Evolutionary conservation across 2,329 filamentous ascomycete species (phyloP).

Genomic region (Amauroascus niger): DNA sequence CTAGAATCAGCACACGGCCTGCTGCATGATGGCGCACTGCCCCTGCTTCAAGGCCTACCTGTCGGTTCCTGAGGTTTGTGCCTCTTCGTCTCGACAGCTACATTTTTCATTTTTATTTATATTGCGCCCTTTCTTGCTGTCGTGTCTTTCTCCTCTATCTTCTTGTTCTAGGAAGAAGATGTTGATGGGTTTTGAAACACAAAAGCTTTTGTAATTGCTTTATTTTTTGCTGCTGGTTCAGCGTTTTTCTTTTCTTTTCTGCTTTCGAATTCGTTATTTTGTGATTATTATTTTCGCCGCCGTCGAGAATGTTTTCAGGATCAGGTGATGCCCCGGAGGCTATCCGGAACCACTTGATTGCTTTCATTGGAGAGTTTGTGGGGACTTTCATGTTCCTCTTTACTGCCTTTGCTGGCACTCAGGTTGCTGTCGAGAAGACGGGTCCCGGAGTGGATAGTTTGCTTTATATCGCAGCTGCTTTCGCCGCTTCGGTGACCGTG

Average conservation of each 20-base stretch:
- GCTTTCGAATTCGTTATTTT: neutral
- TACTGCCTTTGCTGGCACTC: conserved; percentile 40
- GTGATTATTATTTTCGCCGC: neutral
- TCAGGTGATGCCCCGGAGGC: conserved; percentile 10
- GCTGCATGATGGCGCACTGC: neutral
- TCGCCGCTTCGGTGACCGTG: conserved; percentile 41
- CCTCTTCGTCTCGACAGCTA: neutral
- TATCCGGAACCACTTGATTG: conserved; percentile 39
- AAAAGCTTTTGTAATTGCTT: conserved; percentile 1
- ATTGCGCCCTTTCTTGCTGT: neutral
- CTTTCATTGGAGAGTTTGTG: conserved; percentile 42
- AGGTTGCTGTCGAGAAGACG: conserved; percentile 37
- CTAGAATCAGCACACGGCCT: neutral
- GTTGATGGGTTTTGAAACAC: conserved; percentile 1
- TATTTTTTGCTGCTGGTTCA: neutral
- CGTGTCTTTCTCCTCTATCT: neutral
- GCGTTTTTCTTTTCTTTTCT: neutral
- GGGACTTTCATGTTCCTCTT: conserved; percentile 45
- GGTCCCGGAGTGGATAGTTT: conserved; percentile 17
- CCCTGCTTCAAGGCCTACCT: neutral
- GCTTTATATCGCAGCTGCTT: conserved; percentile 37
- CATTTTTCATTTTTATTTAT: neutral
- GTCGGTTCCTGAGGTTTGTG: neutral
- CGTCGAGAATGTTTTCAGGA: neutral
- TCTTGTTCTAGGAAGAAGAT: neutral